These are phyloP conservation scores for Carex cristatella DNA, from an alignment of 176 grass and related monocot genomes.

Conservation along the genomic window DNA sequence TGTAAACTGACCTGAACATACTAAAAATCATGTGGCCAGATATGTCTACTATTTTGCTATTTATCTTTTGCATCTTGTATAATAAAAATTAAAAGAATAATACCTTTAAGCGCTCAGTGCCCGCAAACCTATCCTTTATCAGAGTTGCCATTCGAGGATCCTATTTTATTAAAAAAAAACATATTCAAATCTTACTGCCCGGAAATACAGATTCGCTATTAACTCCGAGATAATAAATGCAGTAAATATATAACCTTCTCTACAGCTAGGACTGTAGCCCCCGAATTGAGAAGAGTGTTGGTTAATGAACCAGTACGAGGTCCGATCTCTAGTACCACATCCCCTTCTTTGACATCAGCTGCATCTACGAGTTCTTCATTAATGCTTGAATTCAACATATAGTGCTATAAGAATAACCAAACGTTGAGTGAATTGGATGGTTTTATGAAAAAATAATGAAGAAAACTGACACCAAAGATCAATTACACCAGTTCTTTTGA, in stretches of 20 bases:
- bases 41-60: not conserved
- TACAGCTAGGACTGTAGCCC: constrained; percentile 66
- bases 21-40: not conserved
- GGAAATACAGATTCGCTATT: not conserved
- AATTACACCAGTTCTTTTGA: not conserved
- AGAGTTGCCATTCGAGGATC: constrained; percentile 77
- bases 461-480: not conserved
- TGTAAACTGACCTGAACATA: not conserved
- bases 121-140: constrained; percentile 75
- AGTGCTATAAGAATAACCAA: constrained; percentile 40
- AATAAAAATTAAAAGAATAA: not conserved
- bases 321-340: constrained; percentile 88
- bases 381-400: constrained; percentile 70
- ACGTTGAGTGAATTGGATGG: not conserved
- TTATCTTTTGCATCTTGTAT: not conserved
- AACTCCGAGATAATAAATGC: not conserved
- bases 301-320: constrained; percentile 84
- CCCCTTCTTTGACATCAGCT: constrained; percentile 54
- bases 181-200: not conserved
- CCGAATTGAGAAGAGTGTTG: constrained; percentile 50
- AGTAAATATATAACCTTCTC: constrained; percentile 54
- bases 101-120: constrained; percentile 68
- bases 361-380: constrained; percentile 62
- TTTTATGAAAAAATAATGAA: not conserved
- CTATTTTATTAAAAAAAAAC: constrained; percentile 26